Conservation (phyloP, 208 protist species). For the Novymonas esmeraldas region DNA sequence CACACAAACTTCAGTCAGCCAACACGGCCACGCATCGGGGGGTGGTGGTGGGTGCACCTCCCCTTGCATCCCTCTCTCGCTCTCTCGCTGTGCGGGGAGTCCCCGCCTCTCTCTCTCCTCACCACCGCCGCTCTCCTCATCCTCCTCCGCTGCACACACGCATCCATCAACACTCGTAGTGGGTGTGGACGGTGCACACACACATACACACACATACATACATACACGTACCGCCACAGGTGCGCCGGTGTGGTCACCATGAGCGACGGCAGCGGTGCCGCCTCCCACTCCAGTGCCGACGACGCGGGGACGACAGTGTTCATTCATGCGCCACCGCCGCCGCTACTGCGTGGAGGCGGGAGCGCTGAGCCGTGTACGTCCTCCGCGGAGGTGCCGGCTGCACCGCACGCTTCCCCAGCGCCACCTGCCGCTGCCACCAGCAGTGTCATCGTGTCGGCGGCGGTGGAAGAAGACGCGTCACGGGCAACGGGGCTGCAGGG, state of each 20-base stretch:
- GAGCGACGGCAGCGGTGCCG: background rate
- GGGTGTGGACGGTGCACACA: too few species aligned
- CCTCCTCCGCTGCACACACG: background rate
- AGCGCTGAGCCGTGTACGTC: background rate
- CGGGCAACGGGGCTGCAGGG: constrained; percentile 15
- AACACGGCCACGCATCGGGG: too few species aligned
- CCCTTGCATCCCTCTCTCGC: too few species aligned
- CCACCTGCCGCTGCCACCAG: background rate
- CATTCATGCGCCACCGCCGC: background rate
- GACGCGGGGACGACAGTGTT: background rate
- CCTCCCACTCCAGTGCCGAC: background rate
- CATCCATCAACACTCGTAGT: background rate
- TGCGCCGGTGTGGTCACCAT: too few species aligned
- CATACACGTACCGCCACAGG: too few species aligned
- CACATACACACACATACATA: too few species aligned
- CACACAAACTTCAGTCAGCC: too few species aligned
- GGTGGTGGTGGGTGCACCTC: too few species aligned
- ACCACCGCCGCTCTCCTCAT: background rate
- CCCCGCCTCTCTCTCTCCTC: too few species aligned
- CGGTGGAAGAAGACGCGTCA: background rate
- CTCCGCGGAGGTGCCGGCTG: background rate
- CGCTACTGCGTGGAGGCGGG: background rate
- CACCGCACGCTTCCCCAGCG: background rate
- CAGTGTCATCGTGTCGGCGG: background rate
- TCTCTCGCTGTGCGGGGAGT: too few species aligned